Conservation (phyloP, 2,329 filamentous ascomycete genomes). For the Neoarthrinium moseri region DNA sequence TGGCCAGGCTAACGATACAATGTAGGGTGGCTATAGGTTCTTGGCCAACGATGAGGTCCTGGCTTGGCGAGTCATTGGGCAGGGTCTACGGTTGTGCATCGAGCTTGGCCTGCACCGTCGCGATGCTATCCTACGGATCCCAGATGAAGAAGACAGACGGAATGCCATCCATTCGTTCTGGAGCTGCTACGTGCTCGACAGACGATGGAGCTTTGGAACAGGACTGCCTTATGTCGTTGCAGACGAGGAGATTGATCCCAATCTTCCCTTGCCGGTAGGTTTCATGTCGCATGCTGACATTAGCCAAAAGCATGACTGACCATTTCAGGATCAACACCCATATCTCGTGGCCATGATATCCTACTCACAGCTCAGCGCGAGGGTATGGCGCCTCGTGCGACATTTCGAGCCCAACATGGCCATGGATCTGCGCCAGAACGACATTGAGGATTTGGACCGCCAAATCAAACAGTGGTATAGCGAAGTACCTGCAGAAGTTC, state of each 20-base stretch:
- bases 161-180: slow-evolving; percentile 76
- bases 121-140: slow-evolving; percentile 69
- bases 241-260: slow-evolving; percentile 80
- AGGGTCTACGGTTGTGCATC: slow-evolving; percentile 75
- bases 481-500: slow-evolving; percentile 59
- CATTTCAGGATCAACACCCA: slow-evolving; percentile 48
- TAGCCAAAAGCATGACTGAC: slow-evolving; percentile 16
- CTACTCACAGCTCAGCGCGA: slow-evolving; percentile 79
- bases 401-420: slow-evolving; percentile 62
- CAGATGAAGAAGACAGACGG: slow-evolving; percentile 65
- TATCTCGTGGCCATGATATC: slow-evolving; percentile 83
- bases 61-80: slow-evolving; percentile 83
- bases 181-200: slow-evolving; percentile 82
- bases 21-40: slow-evolving; percentile 69
- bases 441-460: slow-evolving; percentile 78
- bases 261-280: slow-evolving; percentile 75
- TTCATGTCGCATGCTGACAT: not conserved
- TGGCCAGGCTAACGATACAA: slow-evolving; percentile 12
- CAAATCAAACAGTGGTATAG: slow-evolving; percentile 88
- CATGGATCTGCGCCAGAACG: slow-evolving; percentile 65
- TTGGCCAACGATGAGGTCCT: slow-evolving; percentile 82
- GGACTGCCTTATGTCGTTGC: slow-evolving; percentile 84
- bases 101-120: slow-evolving; percentile 81
- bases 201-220: slow-evolving; percentile 86
- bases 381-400: slow-evolving; percentile 81